A percentile compares a stretch with the other conserved stretches of the same genome.
These are phyloP conservation scores for Trichomonascaceae sp. DNA, from an alignment of 1,139 yeast species.

Conservation along the genomic window DNA sequence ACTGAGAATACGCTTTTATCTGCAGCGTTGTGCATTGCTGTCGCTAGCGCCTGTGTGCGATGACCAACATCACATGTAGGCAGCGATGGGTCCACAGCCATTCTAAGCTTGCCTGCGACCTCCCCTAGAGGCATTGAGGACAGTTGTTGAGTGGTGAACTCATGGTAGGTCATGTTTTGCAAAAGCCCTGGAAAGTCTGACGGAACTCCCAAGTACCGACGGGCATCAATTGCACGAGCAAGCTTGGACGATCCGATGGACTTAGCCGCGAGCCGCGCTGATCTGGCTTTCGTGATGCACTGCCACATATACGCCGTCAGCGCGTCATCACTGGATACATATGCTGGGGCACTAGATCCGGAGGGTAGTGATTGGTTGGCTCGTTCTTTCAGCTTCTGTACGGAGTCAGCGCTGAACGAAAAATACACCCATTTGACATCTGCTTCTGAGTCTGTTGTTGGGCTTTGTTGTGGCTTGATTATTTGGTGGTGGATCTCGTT, in stretches of 20 bases:
- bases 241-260: background rate
- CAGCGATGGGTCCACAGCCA: slow-evolving; percentile 5
- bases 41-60: slow-evolving; percentile 7
- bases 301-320: slow-evolving; percentile 11
- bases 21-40: slow-evolving; percentile 1
- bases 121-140: slow-evolving; percentile 7
- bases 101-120: slow-evolving; percentile 8
- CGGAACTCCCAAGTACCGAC: slow-evolving; percentile 6
- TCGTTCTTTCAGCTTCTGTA: slow-evolving; percentile 3
- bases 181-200: slow-evolving; percentile 9
- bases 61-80: background rate
- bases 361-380: slow-evolving; percentile 3
- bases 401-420: slow-evolving; percentile 1
- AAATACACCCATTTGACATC: slow-evolving; percentile 7
- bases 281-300: slow-evolving; percentile 6
- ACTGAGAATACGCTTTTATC: slow-evolving; percentile 4
- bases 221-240: slow-evolving; percentile 10
- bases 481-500: slow-evolving; percentile 3
- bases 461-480: background rate
- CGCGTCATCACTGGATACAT: slow-evolving; percentile 11
- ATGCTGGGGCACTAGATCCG: too few relatives aligned
- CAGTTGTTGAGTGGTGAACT: slow-evolving; percentile 2
- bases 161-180: slow-evolving; percentile 9
- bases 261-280: slow-evolving; percentile 4
- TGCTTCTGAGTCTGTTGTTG: background rate